Base-by-base conservation (phyloP, 2,329 filamentous ascomycete genomes). In the Tolypocladium tropicale region DNA sequence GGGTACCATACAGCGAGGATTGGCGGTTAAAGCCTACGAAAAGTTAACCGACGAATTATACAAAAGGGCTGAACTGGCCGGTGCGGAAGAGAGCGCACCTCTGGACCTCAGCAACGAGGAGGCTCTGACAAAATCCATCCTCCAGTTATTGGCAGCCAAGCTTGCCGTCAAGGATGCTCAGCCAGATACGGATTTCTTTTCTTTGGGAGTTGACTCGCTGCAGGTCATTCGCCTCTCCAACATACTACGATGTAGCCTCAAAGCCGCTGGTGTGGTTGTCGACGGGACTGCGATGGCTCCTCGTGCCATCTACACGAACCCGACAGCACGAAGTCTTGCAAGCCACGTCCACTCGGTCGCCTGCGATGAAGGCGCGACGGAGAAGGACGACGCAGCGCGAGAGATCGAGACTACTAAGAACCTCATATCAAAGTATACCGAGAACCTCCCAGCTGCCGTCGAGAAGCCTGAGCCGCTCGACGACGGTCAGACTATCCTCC, bases 401-500 rank as follows among this genome's bases (percentile, higher is more conserved):
- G 57, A 60, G 21, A 43, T 23, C 53, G 30, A 46, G 7, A 52
- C 36, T 2, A 33, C 67, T 49, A 52, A 57, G 6, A 32, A 43
- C 0, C 56, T 70, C 34, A 54, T 65, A n/a, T 51, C 57, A 12
- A 68, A 67, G 53, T 71, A 71, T 60, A 68, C 65, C 0, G n/a
- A 57, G 1, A 51, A 67, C 36, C 63, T 72, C 1, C 63, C 63
- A 2, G 46, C 51, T 1, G 57, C 63, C 2, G 57, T 52, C 4
- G 50, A 55, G n/a, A 64, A 68, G 36, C 60, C 65, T 2, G 55
- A 61, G 21, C 63, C 69, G 0, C 54, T 59, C 5, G 56, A 62
- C 16, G 61, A 72, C 56, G 56, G 67, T 55, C 60, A 74, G 58
- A 90, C 86, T 0, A 78, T 94, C 12, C 86, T 96, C 68, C 74